These are phyloP conservation scores for Clitopilus hobsonii DNA, from an alignment of 768 basidiomycete genomes.

Conservation along the genomic window DNA sequence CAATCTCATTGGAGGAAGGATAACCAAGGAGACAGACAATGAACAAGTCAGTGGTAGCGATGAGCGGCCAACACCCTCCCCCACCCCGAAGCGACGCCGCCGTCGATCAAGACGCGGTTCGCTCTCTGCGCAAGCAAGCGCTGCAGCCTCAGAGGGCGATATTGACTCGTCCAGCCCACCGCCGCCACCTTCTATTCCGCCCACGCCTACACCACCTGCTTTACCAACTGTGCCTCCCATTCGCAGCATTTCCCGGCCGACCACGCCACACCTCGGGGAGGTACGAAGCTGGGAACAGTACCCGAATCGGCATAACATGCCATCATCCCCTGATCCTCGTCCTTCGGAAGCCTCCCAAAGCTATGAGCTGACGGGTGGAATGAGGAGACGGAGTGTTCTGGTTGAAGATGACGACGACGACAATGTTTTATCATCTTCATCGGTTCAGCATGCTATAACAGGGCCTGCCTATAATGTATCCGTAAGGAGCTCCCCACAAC, in stretches of 20 bases:
- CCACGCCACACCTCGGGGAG: neutral
- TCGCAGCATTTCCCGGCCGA: neutral
- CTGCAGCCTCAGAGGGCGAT: slow-evolving; percentile 50
- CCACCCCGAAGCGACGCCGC: slow-evolving; percentile 50
- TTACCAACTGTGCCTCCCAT: neutral
- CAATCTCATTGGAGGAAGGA: slow-evolving; percentile 53
- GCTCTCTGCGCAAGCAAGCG: slow-evolving; percentile 38
- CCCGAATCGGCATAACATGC: neutral
- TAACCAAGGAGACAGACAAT: slow-evolving; percentile 57
- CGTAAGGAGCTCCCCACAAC: neutral
- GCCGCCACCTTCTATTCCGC: slow-evolving; percentile 43
- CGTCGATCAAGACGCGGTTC: slow-evolving; percentile 51
- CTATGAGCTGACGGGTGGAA: neutral
- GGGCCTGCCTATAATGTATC: neutral
- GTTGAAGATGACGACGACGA: neutral
- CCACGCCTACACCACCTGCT: slow-evolving; percentile 26
- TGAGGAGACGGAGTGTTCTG: neutral
- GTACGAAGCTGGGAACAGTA: neutral
- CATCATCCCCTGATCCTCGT: neutral
- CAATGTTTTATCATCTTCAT: neutral
- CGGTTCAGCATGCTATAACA: neutral
- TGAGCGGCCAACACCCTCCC: slow-evolving; percentile 40
- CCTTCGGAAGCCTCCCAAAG: neutral
- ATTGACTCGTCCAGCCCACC: slow-evolving; percentile 39
- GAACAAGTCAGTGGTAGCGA: slow-evolving; percentile 60